Evolutionary conservation across 83 land plant species (phyloP).

Genomic region (Thuja plicata): DNA sequence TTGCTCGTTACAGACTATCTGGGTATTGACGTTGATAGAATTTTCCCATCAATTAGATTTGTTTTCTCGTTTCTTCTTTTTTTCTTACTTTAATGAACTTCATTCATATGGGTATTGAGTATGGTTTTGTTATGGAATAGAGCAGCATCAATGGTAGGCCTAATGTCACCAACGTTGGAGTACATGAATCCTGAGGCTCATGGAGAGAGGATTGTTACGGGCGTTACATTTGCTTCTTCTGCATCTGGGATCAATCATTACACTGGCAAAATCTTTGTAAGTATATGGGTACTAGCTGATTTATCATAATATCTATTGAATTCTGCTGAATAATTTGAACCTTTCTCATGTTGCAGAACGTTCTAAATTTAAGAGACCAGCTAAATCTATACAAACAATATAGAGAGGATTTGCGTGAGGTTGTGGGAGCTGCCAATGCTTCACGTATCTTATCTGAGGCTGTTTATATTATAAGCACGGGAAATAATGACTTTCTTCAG

Average conservation of each 20-base stretch:
- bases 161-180: not conserved
- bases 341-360: not conserved
- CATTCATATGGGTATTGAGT: not conserved
- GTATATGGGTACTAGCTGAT: not conserved
- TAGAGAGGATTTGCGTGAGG: not conserved
- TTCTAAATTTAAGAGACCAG: not conserved
- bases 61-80: no score
- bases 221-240: slow-evolving; percentile 25
- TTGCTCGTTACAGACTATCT: not conserved
- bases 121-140: not conserved
- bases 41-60: not conserved
- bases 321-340: not conserved
- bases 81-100: not conserved
- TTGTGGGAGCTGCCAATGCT: not conserved
- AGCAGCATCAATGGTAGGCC: not conserved
- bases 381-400: not conserved
- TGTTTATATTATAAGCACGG: not conserved
- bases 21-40: not conserved
- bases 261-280: slow-evolving; percentile 32
- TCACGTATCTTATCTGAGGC: not conserved
- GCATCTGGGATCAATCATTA: slow-evolving; percentile 29
- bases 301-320: no score
- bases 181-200: slow-evolving; percentile 16
- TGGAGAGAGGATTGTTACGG: slow-evolving; percentile 17
- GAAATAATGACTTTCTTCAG: not conserved